Evolutionary conservation across 2,329 filamentous ascomycete genomes (phyloP).

Genomic region (Cladosporium cucumerinum): DNA sequence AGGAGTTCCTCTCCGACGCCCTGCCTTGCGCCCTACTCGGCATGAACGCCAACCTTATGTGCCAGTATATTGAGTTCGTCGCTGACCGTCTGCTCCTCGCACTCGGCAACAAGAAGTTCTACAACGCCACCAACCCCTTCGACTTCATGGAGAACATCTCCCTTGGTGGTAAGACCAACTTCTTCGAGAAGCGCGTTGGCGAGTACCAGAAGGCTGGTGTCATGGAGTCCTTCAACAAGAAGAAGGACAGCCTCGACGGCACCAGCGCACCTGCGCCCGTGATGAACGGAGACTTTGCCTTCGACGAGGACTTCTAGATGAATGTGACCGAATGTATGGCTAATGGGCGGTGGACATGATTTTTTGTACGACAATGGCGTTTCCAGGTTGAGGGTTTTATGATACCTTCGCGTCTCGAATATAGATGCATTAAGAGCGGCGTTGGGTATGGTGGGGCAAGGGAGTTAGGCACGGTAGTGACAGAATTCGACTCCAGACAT

Average conservation of each 20-base stretch:
- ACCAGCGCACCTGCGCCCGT: slow-evolving; percentile 44
- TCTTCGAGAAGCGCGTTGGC: slow-evolving; percentile 99
- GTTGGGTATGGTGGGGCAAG: not conserved
- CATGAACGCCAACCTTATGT: slow-evolving; percentile 97
- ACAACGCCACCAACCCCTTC: slow-evolving; percentile 92
- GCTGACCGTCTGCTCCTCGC: slow-evolving; percentile 90
- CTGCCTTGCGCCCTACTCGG: slow-evolving; percentile 89
- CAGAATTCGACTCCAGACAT: slow-evolving; percentile 15
- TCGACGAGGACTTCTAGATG: slow-evolving; percentile 93
- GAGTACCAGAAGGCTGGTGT: slow-evolving; percentile 99
- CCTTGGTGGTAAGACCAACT: slow-evolving; percentile 98
- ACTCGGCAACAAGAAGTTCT: slow-evolving; percentile 90
- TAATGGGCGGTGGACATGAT: slow-evolving; percentile 10
- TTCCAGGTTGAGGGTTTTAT: slow-evolving; percentile 11
- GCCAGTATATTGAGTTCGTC: slow-evolving; percentile 99
- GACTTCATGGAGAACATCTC: slow-evolving; percentile 99
- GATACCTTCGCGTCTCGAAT: slow-evolving; percentile 16
- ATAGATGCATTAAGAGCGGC: slow-evolving; percentile 16
- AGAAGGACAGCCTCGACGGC: slow-evolving; percentile 37
- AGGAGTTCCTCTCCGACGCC: slow-evolving; percentile 96
- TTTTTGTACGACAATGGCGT: slow-evolving; percentile 12
- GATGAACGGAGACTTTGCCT: slow-evolving; percentile 72
- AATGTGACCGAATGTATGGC: slow-evolving; percentile 3
- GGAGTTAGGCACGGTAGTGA: slow-evolving; percentile 8
- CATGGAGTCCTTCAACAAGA: slow-evolving; percentile 78